These are phyloP conservation scores for Leptographium lundbergii DNA, from an alignment of 2,329 filamentous ascomycete species.

Conservation along the genomic window DNA sequence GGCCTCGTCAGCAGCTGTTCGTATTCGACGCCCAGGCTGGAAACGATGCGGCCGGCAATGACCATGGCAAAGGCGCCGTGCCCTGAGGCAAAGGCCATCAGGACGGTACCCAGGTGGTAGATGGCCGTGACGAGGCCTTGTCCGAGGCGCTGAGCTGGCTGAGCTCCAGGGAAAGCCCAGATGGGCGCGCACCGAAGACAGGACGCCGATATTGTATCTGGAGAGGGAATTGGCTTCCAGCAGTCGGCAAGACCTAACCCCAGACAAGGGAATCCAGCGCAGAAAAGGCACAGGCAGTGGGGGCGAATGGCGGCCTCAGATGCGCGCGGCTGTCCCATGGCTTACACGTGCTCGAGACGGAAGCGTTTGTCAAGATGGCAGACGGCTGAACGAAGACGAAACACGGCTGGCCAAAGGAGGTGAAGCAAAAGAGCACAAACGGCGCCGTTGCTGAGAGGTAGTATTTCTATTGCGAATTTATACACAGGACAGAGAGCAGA, in stretches of 20 bases:
- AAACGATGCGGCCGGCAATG: slow-evolving; percentile 36
- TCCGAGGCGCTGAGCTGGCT: slow-evolving; percentile 29
- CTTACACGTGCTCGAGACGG: too few relatives aligned
- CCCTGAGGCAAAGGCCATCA: slow-evolving; percentile 32
- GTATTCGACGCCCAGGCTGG: slow-evolving; percentile 41
- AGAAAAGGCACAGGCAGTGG: slow-evolving; percentile 34
- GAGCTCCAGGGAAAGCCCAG: slow-evolving; percentile 37
- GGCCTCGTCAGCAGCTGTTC: background rate
- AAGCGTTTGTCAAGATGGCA: background rate
- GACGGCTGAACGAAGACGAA: too few relatives aligned
- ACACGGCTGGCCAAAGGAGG: background rate
- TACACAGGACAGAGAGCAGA: background rate
- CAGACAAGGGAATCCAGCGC: slow-evolving; percentile 43
- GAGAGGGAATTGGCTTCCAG: too few relatives aligned
- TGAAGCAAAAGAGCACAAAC: background rate
- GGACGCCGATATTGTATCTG: slow-evolving; percentile 45
- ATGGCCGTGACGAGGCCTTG: slow-evolving; percentile 40
- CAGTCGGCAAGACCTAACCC: slow-evolving; percentile 27
- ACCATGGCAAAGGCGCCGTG: slow-evolving; percentile 31
- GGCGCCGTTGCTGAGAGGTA: background rate
- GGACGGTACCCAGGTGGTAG: slow-evolving; percentile 40
- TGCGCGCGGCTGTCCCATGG: slow-evolving; percentile 5
- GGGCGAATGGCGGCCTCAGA: slow-evolving; percentile 27
- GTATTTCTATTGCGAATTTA: too few relatives aligned
- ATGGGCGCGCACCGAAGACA: slow-evolving; percentile 43